Percentiles rank a stretch among this genome's conserved stretches.
phyloP scores from a whole-genome alignment of 2,329 filamentous ascomycete species.

The Pyrenochaeta sp. region DNA sequence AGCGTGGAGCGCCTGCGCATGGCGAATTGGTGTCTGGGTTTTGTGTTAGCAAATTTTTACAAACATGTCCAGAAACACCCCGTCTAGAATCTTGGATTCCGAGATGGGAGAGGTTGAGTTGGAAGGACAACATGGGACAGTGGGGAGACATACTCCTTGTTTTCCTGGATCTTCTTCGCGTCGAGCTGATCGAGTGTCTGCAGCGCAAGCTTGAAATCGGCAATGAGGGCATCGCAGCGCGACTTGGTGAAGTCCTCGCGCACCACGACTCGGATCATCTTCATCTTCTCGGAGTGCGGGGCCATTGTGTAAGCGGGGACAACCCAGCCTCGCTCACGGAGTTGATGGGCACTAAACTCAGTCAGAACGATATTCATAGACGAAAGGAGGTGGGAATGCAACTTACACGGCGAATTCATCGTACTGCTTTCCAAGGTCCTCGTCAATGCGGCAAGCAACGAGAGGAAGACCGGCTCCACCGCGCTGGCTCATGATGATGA shows the following conservation, averaged over 20 bases:
- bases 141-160: conserved; percentile 65
- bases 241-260: conserved; percentile 88
- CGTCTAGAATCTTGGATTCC: no score
- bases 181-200: conserved; percentile 78
- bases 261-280: conserved; percentile 92
- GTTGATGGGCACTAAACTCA: conserved; percentile 70
- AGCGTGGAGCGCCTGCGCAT: conserved; percentile 38
- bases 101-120: no score
- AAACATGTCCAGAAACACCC: no score
- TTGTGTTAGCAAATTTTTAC: conserved; percentile 4
- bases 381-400: conserved; percentile 51
- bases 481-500: conserved; percentile 86
- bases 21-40: conserved; percentile 24
- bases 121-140: no score
- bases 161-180: conserved; percentile 70
- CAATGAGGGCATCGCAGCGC: conserved; percentile 79
- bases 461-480: conserved; percentile 82
- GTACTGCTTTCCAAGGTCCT: conserved; percentile 60
- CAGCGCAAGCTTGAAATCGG: conserved; percentile 80
- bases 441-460: conserved; percentile 82
- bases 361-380: conserved; percentile 2
- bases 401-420: conserved; percentile 61
- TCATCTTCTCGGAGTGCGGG: conserved; percentile 80
- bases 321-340: conserved; percentile 88
- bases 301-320: conserved; percentile 98